Conservation (phyloP, 148 eudicot genomes). For the Euryodendron excelsum region DNA sequence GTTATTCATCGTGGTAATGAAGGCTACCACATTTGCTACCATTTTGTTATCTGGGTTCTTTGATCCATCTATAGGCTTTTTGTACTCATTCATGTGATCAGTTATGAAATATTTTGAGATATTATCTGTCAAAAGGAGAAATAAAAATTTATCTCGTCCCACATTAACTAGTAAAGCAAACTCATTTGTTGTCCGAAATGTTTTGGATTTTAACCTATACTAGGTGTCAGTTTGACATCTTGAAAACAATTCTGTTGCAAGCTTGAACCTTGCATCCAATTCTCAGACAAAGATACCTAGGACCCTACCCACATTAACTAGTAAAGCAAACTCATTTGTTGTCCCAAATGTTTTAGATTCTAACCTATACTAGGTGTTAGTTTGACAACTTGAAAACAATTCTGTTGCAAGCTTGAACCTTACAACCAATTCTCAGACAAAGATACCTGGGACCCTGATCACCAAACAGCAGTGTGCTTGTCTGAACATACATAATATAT, state of each 20-base stretch:
- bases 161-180: background rate
- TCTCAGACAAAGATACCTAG: too few species aligned
- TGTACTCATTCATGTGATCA: background rate
- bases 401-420: background rate
- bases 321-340: background rate
- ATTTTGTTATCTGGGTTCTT: too few species aligned
- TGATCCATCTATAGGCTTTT: background rate
- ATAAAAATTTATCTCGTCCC: too few species aligned
- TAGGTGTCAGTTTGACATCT: too few species aligned
- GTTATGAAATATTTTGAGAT: background rate
- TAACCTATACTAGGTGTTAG: too few species aligned
- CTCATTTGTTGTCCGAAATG: background rate
- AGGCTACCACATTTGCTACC: background rate
- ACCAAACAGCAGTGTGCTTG: too few species aligned
- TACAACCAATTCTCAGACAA: too few species aligned
- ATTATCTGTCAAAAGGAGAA: background rate
- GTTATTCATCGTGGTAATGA: background rate
- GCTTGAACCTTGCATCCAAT: background rate
- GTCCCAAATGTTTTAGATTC: background rate
- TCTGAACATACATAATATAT: too few species aligned
- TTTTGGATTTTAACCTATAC: too few species aligned
- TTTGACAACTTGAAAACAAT: background rate
- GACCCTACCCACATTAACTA: too few species aligned
- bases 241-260: background rate
- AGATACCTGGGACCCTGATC: too few species aligned